Conservation (phyloP, 306 rosid genomes). For the Inga laurina region DNA sequence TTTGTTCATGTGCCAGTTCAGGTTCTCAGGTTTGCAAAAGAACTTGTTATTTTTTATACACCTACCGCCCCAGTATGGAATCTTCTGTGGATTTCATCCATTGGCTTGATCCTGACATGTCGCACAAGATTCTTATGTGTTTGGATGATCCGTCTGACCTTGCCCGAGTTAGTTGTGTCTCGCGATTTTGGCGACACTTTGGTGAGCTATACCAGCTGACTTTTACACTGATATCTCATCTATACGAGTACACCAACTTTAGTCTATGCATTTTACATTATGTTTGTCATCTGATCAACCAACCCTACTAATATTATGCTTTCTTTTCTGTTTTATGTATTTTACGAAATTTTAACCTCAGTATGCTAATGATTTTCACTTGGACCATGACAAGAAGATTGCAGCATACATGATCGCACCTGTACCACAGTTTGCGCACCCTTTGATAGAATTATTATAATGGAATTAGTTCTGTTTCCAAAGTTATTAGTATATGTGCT, state of each 20-base stretch:
- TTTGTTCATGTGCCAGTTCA: conserved; percentile 33
- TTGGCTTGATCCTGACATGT: conserved; percentile 55
- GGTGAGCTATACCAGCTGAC: conserved; percentile 55
- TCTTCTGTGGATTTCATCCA: conserved; percentile 49
- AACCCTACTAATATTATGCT: conserved; percentile 9
- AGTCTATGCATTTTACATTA: conserved; percentile 13
- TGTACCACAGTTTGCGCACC: background rate
- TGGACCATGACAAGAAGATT: background rate
- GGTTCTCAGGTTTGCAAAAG: conserved; percentile 45
- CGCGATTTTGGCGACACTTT: conserved; percentile 59
- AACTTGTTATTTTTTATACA: conserved; percentile 29
- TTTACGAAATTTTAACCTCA: background rate
- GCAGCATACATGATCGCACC: background rate
- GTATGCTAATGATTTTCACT: background rate
- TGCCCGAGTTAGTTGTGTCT: conserved; percentile 57
- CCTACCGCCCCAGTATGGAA: conserved; percentile 41
- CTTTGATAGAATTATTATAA: background rate
- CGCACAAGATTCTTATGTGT: conserved; percentile 48
- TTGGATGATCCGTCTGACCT: conserved; percentile 74
- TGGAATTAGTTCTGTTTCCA: background rate
- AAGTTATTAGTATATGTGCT: background rate
- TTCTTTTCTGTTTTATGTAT: conserved; percentile 3
- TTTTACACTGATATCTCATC: background rate
- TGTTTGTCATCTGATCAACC: conserved; percentile 11
- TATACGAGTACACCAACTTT: conserved; percentile 13